A percentile compares a stretch with the other conserved stretches of the same genome.
phyloP scores from a whole-genome alignment of 1,284 basidiomycete genomes.

The Malassezia vespertilionis region DNA sequence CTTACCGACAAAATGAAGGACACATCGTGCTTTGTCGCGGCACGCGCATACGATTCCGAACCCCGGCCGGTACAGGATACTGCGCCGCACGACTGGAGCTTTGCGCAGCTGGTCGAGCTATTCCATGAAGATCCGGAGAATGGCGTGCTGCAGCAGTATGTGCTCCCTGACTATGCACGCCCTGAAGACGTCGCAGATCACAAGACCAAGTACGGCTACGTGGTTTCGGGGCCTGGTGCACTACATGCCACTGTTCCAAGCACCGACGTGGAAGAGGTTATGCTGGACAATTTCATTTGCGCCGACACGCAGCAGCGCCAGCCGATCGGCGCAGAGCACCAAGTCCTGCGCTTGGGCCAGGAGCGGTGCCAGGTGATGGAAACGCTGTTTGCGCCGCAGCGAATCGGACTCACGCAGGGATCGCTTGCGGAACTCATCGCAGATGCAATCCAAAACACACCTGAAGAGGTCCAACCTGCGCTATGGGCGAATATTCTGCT shows the following conservation, averaged over 20 bases:
- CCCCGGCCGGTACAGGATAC: not conserved
- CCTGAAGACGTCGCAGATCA: constrained; percentile 13
- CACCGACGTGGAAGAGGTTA: constrained; percentile 10
- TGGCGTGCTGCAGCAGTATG: constrained; percentile 69
- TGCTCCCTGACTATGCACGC: constrained; percentile 72
- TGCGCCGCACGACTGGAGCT: constrained; percentile 18
- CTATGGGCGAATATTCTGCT: constrained; percentile 87
- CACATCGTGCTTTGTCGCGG: constrained; percentile 65
- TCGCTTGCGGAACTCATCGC: constrained; percentile 68
- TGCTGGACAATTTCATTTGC: constrained; percentile 24
- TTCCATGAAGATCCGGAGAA: constrained; percentile 55
- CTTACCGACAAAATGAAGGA: constrained; percentile 85
- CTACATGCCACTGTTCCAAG: not conserved
- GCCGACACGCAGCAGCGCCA: constrained; percentile 12
- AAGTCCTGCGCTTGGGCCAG: constrained; percentile 73
- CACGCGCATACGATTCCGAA: constrained; percentile 11
- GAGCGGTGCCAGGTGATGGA: constrained; percentile 83
- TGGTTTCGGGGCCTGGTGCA: constrained; percentile 15
- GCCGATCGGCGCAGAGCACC: constrained; percentile 53
- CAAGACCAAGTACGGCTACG: constrained; percentile 21
- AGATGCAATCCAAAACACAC: constrained; percentile 59
- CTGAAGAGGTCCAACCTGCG: constrained; percentile 65
- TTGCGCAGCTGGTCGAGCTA: constrained; percentile 53
- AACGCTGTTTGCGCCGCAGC: constrained; percentile 72
- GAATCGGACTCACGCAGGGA: constrained; percentile 71